Percentiles rank a stretch among this genome's conserved stretches.
Conservation (phyloP, 106 monocot genomes). For the Dendrobium huoshanense region DNA sequence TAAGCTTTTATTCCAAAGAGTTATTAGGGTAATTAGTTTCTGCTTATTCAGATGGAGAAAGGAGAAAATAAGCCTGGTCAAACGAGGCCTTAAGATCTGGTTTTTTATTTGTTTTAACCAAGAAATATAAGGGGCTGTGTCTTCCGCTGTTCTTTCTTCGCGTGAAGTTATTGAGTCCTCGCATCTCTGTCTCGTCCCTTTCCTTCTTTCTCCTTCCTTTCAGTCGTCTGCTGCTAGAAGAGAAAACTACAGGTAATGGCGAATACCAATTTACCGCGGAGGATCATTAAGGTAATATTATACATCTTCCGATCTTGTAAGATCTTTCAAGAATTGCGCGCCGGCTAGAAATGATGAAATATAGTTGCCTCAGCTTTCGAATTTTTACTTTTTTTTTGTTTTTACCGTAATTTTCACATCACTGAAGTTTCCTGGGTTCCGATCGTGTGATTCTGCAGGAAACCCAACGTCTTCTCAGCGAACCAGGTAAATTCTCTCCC, state of each 20-base stretch:
- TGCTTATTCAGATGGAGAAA: too few species aligned
- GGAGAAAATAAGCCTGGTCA: too few species aligned
- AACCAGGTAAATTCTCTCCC: slow-evolving; percentile 51
- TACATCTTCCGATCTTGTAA: slow-evolving; percentile 12
- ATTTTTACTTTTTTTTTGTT: not conserved
- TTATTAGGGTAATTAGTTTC: not conserved
- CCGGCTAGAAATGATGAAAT: not conserved
- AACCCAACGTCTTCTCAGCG: slow-evolving; percentile 93
- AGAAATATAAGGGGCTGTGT: too few species aligned
- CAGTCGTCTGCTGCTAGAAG: not conserved
- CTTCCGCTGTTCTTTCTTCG: too few species aligned
- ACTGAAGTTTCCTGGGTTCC: slow-evolving; percentile 4
- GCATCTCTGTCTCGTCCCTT: not conserved
- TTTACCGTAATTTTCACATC: not conserved
- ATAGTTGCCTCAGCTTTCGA: not conserved
- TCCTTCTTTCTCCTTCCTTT: not conserved
- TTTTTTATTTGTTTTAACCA: too few species aligned
- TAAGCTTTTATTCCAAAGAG: too few species aligned
- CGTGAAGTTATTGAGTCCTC: not conserved
- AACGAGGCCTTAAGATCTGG: too few species aligned
- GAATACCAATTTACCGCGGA: slow-evolving; percentile 82
- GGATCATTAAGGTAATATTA: slow-evolving; percentile 85
- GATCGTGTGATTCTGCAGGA: slow-evolving; percentile 37
- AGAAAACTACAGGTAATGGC: slow-evolving; percentile 34
- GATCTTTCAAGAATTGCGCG: not conserved